Conservation (phyloP, 305 asterid genomes). For the Fraxinus albicans region DNA sequence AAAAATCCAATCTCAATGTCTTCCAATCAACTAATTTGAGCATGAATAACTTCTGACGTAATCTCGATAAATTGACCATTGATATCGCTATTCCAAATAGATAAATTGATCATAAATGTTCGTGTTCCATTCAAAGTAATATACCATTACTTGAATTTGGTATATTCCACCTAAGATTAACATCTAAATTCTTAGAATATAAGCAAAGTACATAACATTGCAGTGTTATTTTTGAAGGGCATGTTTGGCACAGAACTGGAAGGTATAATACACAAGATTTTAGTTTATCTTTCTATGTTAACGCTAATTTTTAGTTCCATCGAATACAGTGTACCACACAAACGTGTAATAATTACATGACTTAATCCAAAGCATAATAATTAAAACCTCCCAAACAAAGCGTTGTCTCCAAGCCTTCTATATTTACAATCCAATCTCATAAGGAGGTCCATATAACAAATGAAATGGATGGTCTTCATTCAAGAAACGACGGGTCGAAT, state of each 20-base stretch:
- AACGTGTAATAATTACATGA: not conserved
- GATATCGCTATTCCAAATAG: no score
- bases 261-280: not conserved
- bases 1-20: no score
- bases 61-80: no score
- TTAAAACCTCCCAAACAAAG: not conserved
- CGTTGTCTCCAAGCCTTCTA: not conserved
- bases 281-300: not conserved
- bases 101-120: no score
- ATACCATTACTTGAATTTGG: no score
- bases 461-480: conserved; percentile 22
- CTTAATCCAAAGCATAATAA: not conserved
- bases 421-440: not conserved
- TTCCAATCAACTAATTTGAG: no score
- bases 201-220: not conserved
- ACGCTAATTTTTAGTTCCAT: no score
- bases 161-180: no score
- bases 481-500: conserved; percentile 23
- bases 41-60: no score
- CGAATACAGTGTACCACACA: not conserved
- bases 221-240: not conserved
- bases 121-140: no score
- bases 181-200: no score
- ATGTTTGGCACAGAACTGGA: not conserved
- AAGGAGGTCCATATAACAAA: not conserved